These are phyloP conservation scores for Gigaspora rosea DNA, from an alignment of 192 early-diverging fungal species.

Conservation along the genomic window DNA sequence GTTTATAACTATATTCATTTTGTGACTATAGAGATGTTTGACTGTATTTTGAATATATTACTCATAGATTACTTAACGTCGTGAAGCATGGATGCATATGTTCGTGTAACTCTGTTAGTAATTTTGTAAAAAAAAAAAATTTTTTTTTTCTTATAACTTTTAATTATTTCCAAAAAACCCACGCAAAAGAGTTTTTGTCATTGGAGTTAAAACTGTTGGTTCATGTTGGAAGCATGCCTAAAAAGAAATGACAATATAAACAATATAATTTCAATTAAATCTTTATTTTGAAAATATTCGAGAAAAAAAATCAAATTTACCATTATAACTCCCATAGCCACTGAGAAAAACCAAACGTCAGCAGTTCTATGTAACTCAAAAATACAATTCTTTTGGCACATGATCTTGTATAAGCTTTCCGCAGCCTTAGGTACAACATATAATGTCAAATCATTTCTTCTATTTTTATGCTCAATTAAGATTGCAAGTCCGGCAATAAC, in stretches of 20 bases:
- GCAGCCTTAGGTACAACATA: conserved; percentile 79
- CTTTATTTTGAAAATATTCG: not conserved
- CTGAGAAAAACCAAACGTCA: conserved; percentile 63
- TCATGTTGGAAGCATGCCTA: conserved; percentile 65
- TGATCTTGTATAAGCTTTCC: conserved; percentile 64
- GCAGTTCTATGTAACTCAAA: conserved; percentile 56
- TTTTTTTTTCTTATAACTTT: not conserved
- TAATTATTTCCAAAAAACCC: conserved; percentile 49
- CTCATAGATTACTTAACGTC: too few relatives aligned
- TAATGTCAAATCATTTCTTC: conserved; percentile 72
- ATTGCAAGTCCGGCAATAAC: conserved; percentile 59
- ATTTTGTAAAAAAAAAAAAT: too few relatives aligned
- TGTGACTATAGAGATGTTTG: too few relatives aligned
- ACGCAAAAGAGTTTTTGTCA: conserved; percentile 49
- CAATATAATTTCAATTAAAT: conserved; percentile 4
- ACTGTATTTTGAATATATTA: too few relatives aligned
- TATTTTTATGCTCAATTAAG: conserved; percentile 68
- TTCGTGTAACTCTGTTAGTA: too few relatives aligned
- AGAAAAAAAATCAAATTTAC: conserved; percentile 36
- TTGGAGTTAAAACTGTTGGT: conserved; percentile 54
- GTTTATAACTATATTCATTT: too few relatives aligned
- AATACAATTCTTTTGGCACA: conserved; percentile 62
- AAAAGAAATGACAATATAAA: not conserved
- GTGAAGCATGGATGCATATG: too few relatives aligned
- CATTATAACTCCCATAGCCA: conserved; percentile 73